Percentiles rank a stretch among this genome's conserved stretches.
Conservation (phyloP, 2,329 filamentous ascomycete species). For the Venturia effusa region DNA sequence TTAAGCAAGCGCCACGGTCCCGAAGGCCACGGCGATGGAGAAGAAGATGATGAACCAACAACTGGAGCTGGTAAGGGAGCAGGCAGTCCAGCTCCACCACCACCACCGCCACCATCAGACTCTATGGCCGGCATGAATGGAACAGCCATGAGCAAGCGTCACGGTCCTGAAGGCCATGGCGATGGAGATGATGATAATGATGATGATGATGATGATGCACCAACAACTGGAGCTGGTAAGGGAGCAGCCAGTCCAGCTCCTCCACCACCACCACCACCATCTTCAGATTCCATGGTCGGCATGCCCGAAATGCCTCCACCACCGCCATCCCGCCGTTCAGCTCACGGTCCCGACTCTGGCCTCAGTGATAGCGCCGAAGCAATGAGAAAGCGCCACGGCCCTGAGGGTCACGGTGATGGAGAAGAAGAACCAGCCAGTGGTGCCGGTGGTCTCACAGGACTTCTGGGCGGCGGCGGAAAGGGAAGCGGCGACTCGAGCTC, state of each 20-base stretch:
- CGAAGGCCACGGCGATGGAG: background rate
- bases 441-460: background rate
- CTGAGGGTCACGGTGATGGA: background rate
- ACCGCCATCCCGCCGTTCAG: background rate
- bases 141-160: background rate
- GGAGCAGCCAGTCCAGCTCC: background rate
- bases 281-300: background rate
- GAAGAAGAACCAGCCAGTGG: background rate
- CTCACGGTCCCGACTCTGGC: background rate
- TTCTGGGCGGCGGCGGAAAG: conserved; percentile 1
- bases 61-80: background rate
- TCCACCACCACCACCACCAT: background rate
- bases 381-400: background rate
- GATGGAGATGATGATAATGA: no score
- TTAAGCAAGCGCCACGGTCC: background rate
- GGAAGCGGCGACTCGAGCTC: background rate
- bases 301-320: background rate
- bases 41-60: background rate
- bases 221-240: background rate
- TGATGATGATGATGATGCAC: no score
- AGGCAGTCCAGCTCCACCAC: background rate
- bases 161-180: background rate
- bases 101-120: background rate
- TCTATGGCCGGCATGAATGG: background rate
- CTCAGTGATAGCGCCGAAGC: background rate